Evolutionary conservation across 371 early-diverging fungal species (phyloP).

Genomic region (Blyttiomyces sp.): DNA sequence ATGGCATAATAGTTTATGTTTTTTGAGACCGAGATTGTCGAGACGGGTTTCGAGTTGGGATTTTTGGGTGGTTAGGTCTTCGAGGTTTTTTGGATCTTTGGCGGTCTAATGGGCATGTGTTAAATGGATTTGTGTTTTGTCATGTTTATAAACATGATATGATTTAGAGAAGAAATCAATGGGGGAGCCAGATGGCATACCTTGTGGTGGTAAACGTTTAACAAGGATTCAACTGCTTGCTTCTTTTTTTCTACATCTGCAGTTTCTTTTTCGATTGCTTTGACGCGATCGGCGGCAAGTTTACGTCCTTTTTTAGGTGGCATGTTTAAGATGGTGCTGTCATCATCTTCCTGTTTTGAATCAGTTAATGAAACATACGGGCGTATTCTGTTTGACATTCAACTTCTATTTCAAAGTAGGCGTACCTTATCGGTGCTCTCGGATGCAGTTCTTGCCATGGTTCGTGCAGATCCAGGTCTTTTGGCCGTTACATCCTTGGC

Average conservation of each 20-base stretch:
- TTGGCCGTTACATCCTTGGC: conserved; percentile 15
- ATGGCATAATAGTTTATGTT: conserved; percentile 28
- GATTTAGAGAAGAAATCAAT: no score
- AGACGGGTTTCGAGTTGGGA: conserved; percentile 13
- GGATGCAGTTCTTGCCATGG: conserved; percentile 2
- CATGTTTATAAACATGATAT: no score
- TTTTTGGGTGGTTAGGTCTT: conserved; percentile 30
- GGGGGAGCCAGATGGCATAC: conserved; percentile 1
- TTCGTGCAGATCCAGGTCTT: background rate
- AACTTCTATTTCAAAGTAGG: background rate
- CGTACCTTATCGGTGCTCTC: conserved; percentile 3
- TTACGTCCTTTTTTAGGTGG: conserved; percentile 33
- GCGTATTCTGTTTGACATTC: background rate
- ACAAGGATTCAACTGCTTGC: conserved; percentile 31
- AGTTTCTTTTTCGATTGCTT: conserved; percentile 34
- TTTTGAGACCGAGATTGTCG: conserved; percentile 19
- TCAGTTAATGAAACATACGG: background rate
- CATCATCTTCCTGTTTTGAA: conserved; percentile 24
- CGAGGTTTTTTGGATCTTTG: conserved; percentile 25
- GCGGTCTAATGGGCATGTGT: background rate
- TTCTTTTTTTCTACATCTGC: conserved; percentile 34
- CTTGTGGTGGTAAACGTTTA: conserved; percentile 25
- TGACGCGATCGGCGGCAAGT: conserved; percentile 36
- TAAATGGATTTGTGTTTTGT: no score
- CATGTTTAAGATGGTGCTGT: conserved; percentile 31